Conservation (phyloP, 371 early-diverging fungal genomes). For the Conidiobolus incongruus region DNA sequence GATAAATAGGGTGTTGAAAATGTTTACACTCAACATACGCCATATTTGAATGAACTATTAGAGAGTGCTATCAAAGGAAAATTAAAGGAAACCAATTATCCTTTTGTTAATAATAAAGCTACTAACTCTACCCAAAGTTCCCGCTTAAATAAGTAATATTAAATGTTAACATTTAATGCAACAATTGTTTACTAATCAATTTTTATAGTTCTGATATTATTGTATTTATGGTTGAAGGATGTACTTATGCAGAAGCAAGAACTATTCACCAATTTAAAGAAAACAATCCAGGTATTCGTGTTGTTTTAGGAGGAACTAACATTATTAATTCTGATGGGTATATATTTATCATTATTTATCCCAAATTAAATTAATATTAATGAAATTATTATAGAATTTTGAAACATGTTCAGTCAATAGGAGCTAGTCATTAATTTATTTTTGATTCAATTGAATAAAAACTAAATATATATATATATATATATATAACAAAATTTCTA, state of each 20-base stretch:
- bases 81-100: constrained; percentile 50
- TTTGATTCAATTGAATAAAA: no score
- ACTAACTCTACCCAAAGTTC: no score
- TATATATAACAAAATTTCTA: no score
- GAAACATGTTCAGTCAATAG: no score
- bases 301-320: constrained; percentile 75
- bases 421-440: no score
- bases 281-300: constrained; percentile 40
- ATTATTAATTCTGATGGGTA: constrained; percentile 53
- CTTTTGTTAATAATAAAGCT: constrained; percentile 29
- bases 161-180: no score
- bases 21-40: constrained; percentile 89
- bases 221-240: constrained; percentile 81
- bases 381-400: not conserved
- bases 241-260: constrained; percentile 78
- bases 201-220: constrained; percentile 76
- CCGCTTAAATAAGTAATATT: no score
- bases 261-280: constrained; percentile 60
- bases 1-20: constrained; percentile 88
- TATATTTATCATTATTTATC: not conserved
- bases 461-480: no score
- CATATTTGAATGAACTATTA: constrained; percentile 50
- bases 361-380: not conserved
- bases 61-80: constrained; percentile 56
- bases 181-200: not conserved